These are phyloP conservation scores for Medicago truncatula DNA, from an alignment of 306 rosid genomes.

Conservation along the genomic window DNA sequence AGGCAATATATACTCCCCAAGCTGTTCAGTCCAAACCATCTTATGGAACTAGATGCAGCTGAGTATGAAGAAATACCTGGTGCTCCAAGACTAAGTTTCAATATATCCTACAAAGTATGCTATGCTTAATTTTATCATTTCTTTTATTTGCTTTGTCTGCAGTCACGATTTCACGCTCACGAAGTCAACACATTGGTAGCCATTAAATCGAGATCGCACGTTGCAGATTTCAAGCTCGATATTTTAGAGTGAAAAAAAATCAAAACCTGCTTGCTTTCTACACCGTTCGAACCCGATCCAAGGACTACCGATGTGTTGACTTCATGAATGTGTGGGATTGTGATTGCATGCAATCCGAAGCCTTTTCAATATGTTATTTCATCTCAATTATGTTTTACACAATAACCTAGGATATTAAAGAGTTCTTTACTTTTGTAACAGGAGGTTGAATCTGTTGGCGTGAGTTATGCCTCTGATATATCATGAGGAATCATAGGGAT, in stretches of 20 bases:
- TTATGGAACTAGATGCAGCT: slow-evolving; percentile 78
- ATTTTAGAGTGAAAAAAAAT: too few species aligned
- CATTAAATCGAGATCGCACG: too few species aligned
- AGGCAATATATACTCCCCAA: slow-evolving; percentile 79
- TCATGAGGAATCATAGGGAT: too few species aligned
- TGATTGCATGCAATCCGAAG: neutral
- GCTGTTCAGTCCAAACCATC: slow-evolving; percentile 57
- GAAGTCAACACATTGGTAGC: neutral
- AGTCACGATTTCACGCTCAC: neutral
- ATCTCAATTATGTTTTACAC: neutral
- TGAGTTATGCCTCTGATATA: too few species aligned
- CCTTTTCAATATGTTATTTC: neutral
- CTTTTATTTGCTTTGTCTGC: neutral
- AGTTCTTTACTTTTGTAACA: slow-evolving; percentile 20
- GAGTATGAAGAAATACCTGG: slow-evolving; percentile 79
- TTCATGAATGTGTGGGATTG: neutral
- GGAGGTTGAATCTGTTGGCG: too few species aligned
- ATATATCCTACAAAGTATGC: slow-evolving; percentile 53
- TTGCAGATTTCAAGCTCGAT: neutral
- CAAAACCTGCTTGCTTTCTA: neutral
- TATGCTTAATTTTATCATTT: slow-evolving; percentile 15
- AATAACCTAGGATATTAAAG: neutral
- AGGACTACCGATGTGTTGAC: neutral
- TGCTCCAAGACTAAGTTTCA: slow-evolving; percentile 51
- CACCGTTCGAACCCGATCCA: neutral